Conservation (phyloP, 148 eudicot genomes). For the Camellia granthamiana region DNA sequence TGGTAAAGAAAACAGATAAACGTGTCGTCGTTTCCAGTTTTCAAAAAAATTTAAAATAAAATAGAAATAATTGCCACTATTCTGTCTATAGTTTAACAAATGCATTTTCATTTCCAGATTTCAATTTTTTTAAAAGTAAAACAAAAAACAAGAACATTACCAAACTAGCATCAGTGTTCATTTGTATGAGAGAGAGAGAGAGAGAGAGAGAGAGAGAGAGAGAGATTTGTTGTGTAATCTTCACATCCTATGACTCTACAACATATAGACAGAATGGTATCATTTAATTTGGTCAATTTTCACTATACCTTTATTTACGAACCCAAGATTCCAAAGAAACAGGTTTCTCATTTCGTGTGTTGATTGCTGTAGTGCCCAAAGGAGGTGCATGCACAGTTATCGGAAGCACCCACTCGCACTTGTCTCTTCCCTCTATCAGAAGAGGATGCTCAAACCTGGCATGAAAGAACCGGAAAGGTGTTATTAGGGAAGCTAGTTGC, state of each 20-base stretch:
- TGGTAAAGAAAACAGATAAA: too few relatives aligned
- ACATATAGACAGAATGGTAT: background rate
- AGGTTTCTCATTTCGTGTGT: constrained; percentile 2
- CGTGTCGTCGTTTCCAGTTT: too few relatives aligned
- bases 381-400: too few relatives aligned
- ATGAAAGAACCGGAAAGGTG: background rate
- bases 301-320: constrained; percentile 50
- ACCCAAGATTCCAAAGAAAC: constrained; percentile 34
- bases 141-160: too few relatives aligned
- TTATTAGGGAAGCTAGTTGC: background rate
- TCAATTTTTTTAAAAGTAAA: too few relatives aligned
- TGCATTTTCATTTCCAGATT: too few relatives aligned
- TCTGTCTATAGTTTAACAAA: too few relatives aligned
- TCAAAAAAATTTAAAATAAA: too few relatives aligned
- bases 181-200: background rate
- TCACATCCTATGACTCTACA: background rate
- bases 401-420: constrained; percentile 65
- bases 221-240: background rate
- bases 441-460: constrained; percentile 91
- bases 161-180: too few relatives aligned
- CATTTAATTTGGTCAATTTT: background rate
- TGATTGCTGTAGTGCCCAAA: too few relatives aligned
- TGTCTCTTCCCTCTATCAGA: constrained; percentile 85
- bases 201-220: background rate
- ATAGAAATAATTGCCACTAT: too few relatives aligned